Evolutionary conservation across 83 land plant species (phyloP).

Genomic region (Isoetes engelmannii): DNA sequence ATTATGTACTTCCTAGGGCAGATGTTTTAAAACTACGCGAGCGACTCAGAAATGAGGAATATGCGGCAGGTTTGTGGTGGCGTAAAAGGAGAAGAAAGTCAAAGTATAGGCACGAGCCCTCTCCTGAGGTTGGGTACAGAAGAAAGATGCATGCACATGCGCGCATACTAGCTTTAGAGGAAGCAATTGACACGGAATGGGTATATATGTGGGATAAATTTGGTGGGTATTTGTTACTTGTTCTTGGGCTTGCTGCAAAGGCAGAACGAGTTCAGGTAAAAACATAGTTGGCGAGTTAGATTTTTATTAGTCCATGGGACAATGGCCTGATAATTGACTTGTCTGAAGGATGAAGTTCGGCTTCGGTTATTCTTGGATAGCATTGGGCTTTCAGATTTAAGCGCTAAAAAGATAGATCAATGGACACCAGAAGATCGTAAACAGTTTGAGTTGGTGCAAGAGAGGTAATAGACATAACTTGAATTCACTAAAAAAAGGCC

Average conservation of each 20-base stretch:
- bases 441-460: conserved; percentile 90
- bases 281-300: not conserved
- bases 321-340: not conserved
- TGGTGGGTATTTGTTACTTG: conserved; percentile 95
- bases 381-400: conserved; percentile 87
- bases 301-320: not conserved
- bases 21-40: conserved; percentile 96
- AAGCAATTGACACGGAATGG: conserved; percentile 99
- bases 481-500: not conserved
- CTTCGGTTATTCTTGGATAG: conserved; percentile 93
- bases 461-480: conserved; percentile 45
- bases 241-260: conserved; percentile 91
- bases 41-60: conserved; percentile 85
- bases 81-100: conserved; percentile 34
- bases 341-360: conserved; percentile 87
- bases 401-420: conserved; percentile 90
- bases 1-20: conserved; percentile 94
- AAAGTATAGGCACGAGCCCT: conserved; percentile 40
- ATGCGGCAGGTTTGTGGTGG: conserved; percentile 79
- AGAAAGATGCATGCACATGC: conserved; percentile 97
- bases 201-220: conserved; percentile 99
- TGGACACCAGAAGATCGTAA: conserved; percentile 98
- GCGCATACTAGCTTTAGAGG: conserved; percentile 83
- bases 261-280: conserved; percentile 91
- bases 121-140: conserved; percentile 60